A percentile compares a stretch with the other conserved stretches of the same genome.
These are phyloP conservation scores for Cercospora sp. DNA, from an alignment of 2,329 filamentous ascomycete genomes.

Conservation along the genomic window DNA sequence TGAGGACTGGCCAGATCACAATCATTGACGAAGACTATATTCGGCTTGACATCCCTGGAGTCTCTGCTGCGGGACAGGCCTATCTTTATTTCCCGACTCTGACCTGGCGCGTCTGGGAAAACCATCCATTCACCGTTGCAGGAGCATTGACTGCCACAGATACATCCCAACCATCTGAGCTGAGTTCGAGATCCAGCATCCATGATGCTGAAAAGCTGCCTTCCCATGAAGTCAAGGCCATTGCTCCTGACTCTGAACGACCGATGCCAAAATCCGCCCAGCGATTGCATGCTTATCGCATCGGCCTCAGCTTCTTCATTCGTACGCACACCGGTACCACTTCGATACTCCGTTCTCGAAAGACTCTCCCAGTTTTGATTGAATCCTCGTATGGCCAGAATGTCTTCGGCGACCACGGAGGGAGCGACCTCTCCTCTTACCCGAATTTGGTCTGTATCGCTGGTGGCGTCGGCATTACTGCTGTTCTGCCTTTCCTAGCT, in stretches of 20 bases:
- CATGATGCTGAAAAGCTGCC: conserved; percentile 7
- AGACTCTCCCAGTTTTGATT: conserved; percentile 35
- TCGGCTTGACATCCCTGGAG: conserved; percentile 46
- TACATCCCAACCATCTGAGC: not conserved
- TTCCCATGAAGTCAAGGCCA: conserved; percentile 1
- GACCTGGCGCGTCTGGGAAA: conserved; percentile 50
- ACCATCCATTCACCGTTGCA: conserved; percentile 55
- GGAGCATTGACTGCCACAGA: not conserved
- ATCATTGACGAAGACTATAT: conserved; percentile 39
- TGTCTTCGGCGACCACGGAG: conserved; percentile 2
- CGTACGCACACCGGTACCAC: conserved; percentile 42
- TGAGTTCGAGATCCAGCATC: not conserved
- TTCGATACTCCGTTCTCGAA: conserved; percentile 29
- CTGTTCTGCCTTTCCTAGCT: conserved; percentile 41
- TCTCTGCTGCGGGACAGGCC: conserved; percentile 44
- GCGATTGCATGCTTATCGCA: not conserved
- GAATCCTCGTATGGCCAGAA: conserved; percentile 44
- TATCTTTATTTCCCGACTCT: conserved; percentile 56
- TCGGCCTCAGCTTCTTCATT: conserved; percentile 42
- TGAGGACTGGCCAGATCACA: conserved; percentile 42
- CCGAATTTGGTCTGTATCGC: conserved; percentile 45
- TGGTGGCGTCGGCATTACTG: conserved; percentile 54
- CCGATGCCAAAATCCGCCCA: not conserved
- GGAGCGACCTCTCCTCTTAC: not conserved
- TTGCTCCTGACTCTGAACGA: not conserved